Evolutionary conservation across 2,329 filamentous ascomycete genomes (phyloP), one percentile per base, ranked within the genome.

Genomic region (Catunica adiposa): DNA sequence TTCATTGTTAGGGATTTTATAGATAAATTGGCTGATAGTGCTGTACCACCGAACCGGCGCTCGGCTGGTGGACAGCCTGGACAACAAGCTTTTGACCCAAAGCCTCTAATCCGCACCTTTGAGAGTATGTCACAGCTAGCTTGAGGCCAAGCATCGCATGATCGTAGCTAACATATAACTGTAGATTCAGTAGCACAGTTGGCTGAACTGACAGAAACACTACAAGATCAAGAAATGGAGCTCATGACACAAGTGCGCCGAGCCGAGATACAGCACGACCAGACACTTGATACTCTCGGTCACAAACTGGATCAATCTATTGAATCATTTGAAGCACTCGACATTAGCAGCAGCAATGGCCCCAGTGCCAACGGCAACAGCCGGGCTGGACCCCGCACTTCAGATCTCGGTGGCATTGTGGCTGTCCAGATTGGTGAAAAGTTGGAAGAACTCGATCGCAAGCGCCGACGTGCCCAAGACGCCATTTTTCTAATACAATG

Each of bases 1-100:
- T 98, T 97, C 65, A 96, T 97, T 60, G 90, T 97, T 61, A 89
- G 94, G 65, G 92, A 98, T 71, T 98, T 98, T 66, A 83, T 98
- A 63, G 94, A 98, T 67, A 80, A 83, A 53, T 81, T 98, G 57
- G 92, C 90, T 53, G 89, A 97, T 60, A 85, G 76, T 62, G 86
- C 88, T 22, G 78, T 88, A 37, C 83, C 86, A n/a, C 74, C 77
- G 22, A 86, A 83, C 64, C 86, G 92, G 55, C 84, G 86, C 58
- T 96, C 89, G 14, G 82, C 79, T 6, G 76, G 78, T 60, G 73
- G 72, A 59, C 46, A 51, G 20, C 51, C 44, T 2, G 26, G 40
- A 20, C 57, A 56, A n/a, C 75, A 73, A 65, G 70, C 75, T 3
- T 98, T 98, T 70, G 92, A 98, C 64, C 89, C 92, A 0, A 98